Evolutionary conservation across 177 flowering plant genomes (phyloP).

Genomic region (Vitis hybrid): DNA sequence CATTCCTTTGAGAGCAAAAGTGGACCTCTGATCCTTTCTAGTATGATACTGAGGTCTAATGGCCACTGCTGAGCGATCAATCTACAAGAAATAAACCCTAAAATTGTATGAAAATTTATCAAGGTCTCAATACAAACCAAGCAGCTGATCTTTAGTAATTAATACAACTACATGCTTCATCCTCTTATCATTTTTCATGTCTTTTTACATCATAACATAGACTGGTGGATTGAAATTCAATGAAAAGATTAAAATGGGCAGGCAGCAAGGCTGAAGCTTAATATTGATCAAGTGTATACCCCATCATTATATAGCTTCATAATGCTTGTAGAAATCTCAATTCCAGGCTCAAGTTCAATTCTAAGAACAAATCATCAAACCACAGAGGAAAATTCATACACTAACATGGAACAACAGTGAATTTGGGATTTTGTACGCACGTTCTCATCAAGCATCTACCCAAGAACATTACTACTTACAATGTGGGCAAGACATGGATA

Average conservation of each 20-base stretch:
- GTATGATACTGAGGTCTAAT: slow-evolving; percentile 5
- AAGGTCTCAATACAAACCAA: background rate
- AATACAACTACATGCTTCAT: no score
- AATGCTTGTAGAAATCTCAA: background rate
- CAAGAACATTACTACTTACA: background rate
- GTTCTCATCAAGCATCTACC: background rate
- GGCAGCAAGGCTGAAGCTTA: background rate
- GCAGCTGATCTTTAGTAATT: background rate
- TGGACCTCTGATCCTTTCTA: slow-evolving; percentile 10
- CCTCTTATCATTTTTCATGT: background rate
- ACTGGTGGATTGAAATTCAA: background rate
- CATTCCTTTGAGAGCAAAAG: slow-evolving; percentile 18
- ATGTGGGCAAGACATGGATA: background rate
- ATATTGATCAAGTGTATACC: no score
- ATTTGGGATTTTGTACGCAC: background rate
- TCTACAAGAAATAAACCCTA: slow-evolving; percentile 15
- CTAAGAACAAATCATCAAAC: background rate
- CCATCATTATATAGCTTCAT: no score
- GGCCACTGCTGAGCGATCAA: slow-evolving; percentile 13
- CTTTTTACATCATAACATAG: background rate
- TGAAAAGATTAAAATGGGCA: background rate
- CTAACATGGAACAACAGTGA: background rate
- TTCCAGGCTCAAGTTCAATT: background rate
- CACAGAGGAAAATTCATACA: background rate
- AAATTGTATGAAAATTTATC: slow-evolving; percentile 1